Conservation (phyloP, 2,329 filamentous ascomycete genomes). For the Parastagonospora avenae region DNA sequence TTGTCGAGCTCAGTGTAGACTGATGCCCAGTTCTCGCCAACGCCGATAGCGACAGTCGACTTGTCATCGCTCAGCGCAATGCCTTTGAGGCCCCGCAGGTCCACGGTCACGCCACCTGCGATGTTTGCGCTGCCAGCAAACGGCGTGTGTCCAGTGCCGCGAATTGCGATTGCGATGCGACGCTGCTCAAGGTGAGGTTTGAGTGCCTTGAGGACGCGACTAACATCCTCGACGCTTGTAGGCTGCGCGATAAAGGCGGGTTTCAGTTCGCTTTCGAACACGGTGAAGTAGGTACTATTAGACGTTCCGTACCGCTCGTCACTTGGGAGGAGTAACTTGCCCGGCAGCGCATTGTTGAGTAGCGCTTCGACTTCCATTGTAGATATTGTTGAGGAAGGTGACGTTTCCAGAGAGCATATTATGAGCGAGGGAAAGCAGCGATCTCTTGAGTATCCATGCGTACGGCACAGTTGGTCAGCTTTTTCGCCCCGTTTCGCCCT, state of each 20-base stretch:
- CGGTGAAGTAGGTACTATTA: too few relatives aligned
- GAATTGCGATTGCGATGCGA: background rate
- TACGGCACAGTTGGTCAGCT: too few relatives aligned
- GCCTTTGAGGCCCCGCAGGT: slow-evolving; percentile 29
- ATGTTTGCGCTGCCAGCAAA: slow-evolving; percentile 33
- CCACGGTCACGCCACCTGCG: slow-evolving; percentile 32
- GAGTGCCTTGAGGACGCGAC: background rate
- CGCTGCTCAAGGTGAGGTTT: background rate
- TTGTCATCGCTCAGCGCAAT: slow-evolving; percentile 25
- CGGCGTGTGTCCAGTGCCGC: slow-evolving; percentile 21
- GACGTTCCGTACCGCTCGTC: too few relatives aligned
- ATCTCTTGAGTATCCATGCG: too few relatives aligned
- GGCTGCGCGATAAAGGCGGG: background rate
- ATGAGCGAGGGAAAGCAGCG: too few relatives aligned
- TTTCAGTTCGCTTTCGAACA: background rate
- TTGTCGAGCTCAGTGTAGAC: slow-evolving; percentile 29
- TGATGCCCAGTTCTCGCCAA: slow-evolving; percentile 32
- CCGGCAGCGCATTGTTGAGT: too few relatives aligned
- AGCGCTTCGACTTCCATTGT: too few relatives aligned
- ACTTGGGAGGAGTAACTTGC: too few relatives aligned
- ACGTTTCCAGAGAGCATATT: too few relatives aligned
- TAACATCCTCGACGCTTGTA: background rate
- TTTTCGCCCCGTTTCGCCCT: too few relatives aligned
- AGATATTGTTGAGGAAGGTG: too few relatives aligned
- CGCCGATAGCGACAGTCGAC: slow-evolving; percentile 21